phyloP scores from a whole-genome alignment of 495 filamentous ascomycete genomes.

The Hyaloscypha variabilis region DNA sequence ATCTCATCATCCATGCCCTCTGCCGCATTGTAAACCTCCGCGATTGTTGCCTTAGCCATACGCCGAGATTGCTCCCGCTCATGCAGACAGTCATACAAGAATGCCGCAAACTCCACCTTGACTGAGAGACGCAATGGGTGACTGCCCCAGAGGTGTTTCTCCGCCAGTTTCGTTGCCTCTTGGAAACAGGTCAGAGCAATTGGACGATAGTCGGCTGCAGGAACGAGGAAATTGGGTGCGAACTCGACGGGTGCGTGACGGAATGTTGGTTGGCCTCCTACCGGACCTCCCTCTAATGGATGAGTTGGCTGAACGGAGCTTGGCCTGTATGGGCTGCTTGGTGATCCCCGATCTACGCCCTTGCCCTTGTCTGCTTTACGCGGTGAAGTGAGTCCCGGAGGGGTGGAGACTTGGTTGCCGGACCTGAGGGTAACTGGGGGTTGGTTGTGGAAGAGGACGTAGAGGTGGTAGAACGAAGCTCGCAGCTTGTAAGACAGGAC shows the following conservation, averaged over 20 bases:
- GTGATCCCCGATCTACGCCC: slow-evolving; percentile 24
- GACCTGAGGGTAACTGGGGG: slow-evolving; percentile 41
- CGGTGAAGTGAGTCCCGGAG: slow-evolving; percentile 33
- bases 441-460: slow-evolving; percentile 90
- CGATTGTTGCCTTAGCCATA: slow-evolving; percentile 80
- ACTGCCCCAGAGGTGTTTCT: slow-evolving; percentile 75
- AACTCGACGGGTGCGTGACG: slow-evolving; percentile 24
- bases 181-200: slow-evolving; percentile 80
- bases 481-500: slow-evolving; percentile 90
- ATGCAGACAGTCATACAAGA: slow-evolving; percentile 90
- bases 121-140: slow-evolving; percentile 90
- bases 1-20: slow-evolving; percentile 93
- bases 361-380: slow-evolving; percentile 33
- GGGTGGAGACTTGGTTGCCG: slow-evolving; percentile 26
- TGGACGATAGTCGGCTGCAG: slow-evolving; percentile 80
- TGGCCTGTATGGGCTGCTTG: slow-evolving; percentile 24
- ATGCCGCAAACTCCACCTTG: slow-evolving; percentile 92
- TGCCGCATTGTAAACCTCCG: slow-evolving; percentile 85
- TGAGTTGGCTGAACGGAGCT: slow-evolving; percentile 46
- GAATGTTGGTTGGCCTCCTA: slow-evolving; percentile 31
- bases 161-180: slow-evolving; percentile 74
- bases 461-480: slow-evolving; percentile 94
- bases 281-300: slow-evolving; percentile 49
- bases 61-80: slow-evolving; percentile 73
- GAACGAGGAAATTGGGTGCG: slow-evolving; percentile 70